A percentile compares a stretch with the other conserved stretches of the same genome.
Evolutionary conservation across 352 stramenopile species (phyloP).

Genomic region (Phytophthora vignae): DNA sequence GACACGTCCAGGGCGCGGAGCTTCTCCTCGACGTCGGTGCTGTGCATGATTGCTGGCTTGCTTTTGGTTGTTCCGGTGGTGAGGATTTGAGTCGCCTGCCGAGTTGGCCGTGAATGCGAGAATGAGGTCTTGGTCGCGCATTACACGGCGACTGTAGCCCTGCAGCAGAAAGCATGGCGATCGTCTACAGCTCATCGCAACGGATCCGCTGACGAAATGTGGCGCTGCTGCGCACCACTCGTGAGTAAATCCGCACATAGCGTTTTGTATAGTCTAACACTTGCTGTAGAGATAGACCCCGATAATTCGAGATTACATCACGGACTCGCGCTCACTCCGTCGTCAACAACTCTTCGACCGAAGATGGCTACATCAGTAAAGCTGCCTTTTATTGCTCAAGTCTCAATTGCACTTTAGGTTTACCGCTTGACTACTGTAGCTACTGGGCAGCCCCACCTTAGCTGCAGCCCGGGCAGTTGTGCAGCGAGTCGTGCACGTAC

Average conservation of each 20-base stretch:
- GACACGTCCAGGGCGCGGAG: slow-evolving; percentile 22
- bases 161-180: slow-evolving; percentile 15
- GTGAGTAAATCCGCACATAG: slow-evolving; percentile 18
- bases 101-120: slow-evolving; percentile 8
- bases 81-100: not conserved
- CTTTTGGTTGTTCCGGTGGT: not conserved
- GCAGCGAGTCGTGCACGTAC: slow-evolving; percentile 98
- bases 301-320: slow-evolving; percentile 31
- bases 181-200: slow-evolving; percentile 8
- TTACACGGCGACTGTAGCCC: not conserved
- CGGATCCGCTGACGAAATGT: slow-evolving; percentile 20
- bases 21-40: slow-evolving; percentile 1
- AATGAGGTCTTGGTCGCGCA: slow-evolving; percentile 10
- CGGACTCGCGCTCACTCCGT: not conserved
- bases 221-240: slow-evolving; percentile 4
- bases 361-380: slow-evolving; percentile 19
- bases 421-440: not conserved
- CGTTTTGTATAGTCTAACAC: slow-evolving; percentile 10
- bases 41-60: slow-evolving; percentile 8
- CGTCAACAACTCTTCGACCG: slow-evolving; percentile 3
- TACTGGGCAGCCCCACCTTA: slow-evolving; percentile 24
- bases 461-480: slow-evolving; percentile 98
- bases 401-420: not conserved
- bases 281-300: not conserved
- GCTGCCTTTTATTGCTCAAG: slow-evolving; percentile 5